phyloP scores from a whole-genome alignment of 257 asterid species.

The Gynochthodes officinalis region DNA sequence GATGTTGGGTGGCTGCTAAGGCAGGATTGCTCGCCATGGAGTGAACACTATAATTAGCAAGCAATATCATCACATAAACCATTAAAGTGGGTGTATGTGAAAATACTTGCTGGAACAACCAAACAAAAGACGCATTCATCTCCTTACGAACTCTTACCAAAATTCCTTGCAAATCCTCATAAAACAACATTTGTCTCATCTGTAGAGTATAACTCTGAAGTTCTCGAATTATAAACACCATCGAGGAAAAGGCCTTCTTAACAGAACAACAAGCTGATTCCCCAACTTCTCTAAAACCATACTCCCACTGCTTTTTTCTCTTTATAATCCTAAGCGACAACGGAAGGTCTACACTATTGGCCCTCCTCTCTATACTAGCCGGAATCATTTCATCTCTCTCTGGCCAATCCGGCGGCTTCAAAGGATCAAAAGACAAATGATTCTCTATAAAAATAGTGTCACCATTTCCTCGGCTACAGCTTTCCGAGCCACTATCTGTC shows the following conservation, averaged over 20 bases:
- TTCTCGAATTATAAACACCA: conserved; percentile 94
- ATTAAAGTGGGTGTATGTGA: conserved; percentile 87
- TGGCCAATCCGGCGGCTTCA: conserved; percentile 52
- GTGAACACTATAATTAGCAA: conserved; percentile 84
- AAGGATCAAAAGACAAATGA: conserved; percentile 35
- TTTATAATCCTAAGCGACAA: conserved; percentile 75
- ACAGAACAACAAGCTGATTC: conserved; percentile 75
- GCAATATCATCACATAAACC: conserved; percentile 88
- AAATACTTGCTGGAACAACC: conserved; percentile 95
- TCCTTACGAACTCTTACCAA: conserved; percentile 72
- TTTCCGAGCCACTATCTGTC: neutral
- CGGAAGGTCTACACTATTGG: conserved; percentile 70
- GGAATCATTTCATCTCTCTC: conserved; percentile 54
- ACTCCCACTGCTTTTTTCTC: conserved; percentile 75
- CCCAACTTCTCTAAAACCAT: conserved; percentile 56
- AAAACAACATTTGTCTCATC: conserved; percentile 66
- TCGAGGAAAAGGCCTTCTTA: conserved; percentile 81
- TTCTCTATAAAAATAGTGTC: conserved; percentile 29
- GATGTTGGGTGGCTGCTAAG: conserved; percentile 43
- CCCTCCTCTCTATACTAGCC: conserved; percentile 61
- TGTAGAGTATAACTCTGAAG: conserved; percentile 71
- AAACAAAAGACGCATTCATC: conserved; percentile 84
- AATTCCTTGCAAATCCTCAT: conserved; percentile 82
- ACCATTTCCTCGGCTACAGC: conserved; percentile 7
- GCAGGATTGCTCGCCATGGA: conserved; percentile 61